These are phyloP conservation scores for Neofusicoccum umdonicola DNA, from an alignment of 2,329 filamentous ascomycete species.

Conservation along the genomic window DNA sequence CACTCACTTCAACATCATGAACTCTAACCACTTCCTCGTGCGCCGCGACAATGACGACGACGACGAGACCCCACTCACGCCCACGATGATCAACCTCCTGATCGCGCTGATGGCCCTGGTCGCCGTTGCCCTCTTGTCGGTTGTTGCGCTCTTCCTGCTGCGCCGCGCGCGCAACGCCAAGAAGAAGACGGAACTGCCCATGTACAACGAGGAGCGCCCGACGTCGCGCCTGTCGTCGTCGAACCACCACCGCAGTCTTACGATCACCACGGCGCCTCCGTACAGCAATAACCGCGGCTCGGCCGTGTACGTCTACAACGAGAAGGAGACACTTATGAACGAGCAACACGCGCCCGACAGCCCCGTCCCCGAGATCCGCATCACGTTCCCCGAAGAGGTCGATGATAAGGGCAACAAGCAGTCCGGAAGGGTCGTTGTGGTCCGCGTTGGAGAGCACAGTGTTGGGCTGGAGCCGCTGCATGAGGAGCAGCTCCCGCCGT, in stretches of 20 bases:
- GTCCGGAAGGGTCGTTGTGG: constrained; percentile 85
- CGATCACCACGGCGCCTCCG: constrained; percentile 43
- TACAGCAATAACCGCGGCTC: constrained; percentile 46
- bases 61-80: constrained; percentile 51
- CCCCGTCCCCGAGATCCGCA: constrained; percentile 90
- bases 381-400: constrained; percentile 95
- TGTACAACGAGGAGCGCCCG: constrained; percentile 59
- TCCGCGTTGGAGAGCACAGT: constrained; percentile 83
- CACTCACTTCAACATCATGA: constrained; percentile 32
- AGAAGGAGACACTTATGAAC: constrained; percentile 75
- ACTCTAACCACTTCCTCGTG: constrained; percentile 46
- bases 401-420: constrained; percentile 76
- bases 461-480: constrained; percentile 84
- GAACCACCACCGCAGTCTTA: constrained; percentile 56
- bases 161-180: constrained; percentile 60
- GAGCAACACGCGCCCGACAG: constrained; percentile 73
- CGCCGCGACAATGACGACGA: constrained; percentile 45
- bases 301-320: constrained; percentile 71
- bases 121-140: constrained; percentile 67
- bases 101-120: constrained; percentile 77
- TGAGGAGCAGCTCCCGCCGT: constrained; percentile 75
- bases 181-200: constrained; percentile 59
- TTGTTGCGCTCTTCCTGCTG: constrained; percentile 68
- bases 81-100: constrained; percentile 70
- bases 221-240: constrained; percentile 40